phyloP scores from a whole-genome alignment of 495 filamentous ascomycete species.

The Corynascus novoguineensis region DNA sequence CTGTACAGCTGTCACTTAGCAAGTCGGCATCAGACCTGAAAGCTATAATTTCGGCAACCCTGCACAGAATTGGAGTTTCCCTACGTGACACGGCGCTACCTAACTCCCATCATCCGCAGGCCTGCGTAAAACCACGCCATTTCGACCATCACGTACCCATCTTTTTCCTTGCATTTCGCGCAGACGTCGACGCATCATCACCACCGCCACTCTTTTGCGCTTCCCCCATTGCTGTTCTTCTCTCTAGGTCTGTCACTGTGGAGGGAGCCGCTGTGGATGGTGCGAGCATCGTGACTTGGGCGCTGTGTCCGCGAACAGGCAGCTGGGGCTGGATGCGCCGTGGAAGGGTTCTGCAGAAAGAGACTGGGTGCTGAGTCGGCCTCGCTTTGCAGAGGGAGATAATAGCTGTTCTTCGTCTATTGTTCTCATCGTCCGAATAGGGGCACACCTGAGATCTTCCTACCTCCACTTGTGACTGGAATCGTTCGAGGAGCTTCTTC shows the following conservation, averaged over 20 bases:
- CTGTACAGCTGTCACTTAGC: not conserved
- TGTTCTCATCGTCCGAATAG: conserved; percentile 17
- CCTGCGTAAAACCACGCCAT: not conserved
- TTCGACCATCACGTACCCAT: not conserved
- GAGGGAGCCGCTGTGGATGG: conserved; percentile 10
- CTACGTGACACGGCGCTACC: not conserved
- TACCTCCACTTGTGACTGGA: conserved; percentile 15
- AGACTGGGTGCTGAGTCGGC: not conserved
- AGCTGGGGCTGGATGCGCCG: not conserved
- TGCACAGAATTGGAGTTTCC: not conserved
- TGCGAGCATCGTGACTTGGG: conserved; percentile 11
- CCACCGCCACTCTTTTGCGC: not conserved
- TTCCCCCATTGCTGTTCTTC: not conserved
- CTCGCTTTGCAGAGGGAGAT: conserved; percentile 4
- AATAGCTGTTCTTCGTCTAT: conserved; percentile 18
- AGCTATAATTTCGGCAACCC: not conserved
- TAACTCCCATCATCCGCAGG: not conserved
- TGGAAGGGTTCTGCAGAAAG: conserved; percentile 1
- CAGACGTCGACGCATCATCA: not conserved
- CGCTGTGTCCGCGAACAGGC: not conserved
- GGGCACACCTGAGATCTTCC: conserved; percentile 6
- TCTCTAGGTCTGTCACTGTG: not conserved
- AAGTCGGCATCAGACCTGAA: not conserved
- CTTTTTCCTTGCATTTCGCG: not conserved
- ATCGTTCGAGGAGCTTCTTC: conserved; percentile 2